Evolutionary conservation across 2,329 filamentous ascomycete genomes (phyloP), one percentile per base, ranked within the genome.

Genomic region (Arthrobotrys pseudoclavata): DNA sequence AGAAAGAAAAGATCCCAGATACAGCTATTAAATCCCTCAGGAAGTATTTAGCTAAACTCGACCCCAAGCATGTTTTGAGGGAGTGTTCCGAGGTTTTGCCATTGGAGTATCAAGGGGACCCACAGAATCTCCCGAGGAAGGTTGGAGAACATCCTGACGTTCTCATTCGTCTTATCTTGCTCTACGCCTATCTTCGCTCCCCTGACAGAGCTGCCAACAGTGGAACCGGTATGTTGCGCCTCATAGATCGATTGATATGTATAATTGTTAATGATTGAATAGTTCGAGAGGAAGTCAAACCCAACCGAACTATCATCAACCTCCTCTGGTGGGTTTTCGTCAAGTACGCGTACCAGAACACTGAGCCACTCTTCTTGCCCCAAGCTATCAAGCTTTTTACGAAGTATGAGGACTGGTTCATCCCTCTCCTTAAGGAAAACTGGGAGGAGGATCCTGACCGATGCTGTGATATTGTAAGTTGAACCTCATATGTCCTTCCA

Each of bases 261-360:
- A 15, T 40, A 22, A 3, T 13, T 18, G 18, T 45, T 69, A 31
- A 76, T 34, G n/a, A 7, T 29, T 5, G 3, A 48, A 4, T 13
- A 74, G 69, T 10, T n/a, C 47, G 37, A 18, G 60, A 20, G 15
- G 24, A 34, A 20, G 45, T 37, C 12, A 10, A 52, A 6, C 13
- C 40, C 6, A 66, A 67, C 5, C 29, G 40, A 4, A 70, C 34
- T 6, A 67, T 76, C 20, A 34, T 76, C 7, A 61, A 57, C n/a
- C 61, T 76, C 10, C 50, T 70, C n/a, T 76, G 72, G 72, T 76
- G 72, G 72, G 66, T 76, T 22, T 70, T 76, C 31, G 67, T 76
- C 37, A 76, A 76, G 24, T n/a, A 76, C 47, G 66, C 72, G 0
- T 70, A 61, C 31, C 66, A 76, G n/a, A 57, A 47, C 26, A 53